Evolutionary conservation across 1,284 basidiomycete genomes (phyloP).

Genomic region (Leccinum subrobustum): DNA sequence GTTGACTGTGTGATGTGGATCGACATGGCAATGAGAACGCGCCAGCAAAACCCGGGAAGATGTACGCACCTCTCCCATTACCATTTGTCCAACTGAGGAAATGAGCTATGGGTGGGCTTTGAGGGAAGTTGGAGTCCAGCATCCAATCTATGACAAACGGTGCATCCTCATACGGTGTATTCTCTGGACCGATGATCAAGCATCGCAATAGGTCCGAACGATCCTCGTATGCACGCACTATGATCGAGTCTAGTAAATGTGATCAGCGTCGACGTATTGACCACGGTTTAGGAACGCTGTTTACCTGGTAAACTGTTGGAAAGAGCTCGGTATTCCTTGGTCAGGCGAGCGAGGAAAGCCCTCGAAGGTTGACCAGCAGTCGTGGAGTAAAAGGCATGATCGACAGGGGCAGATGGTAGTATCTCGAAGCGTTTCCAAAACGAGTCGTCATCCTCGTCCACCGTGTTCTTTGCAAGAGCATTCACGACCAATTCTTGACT

Average conservation of each 20-base stretch:
- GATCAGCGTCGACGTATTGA: constrained; percentile 1
- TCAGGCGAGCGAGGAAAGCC: constrained; percentile 70
- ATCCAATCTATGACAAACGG: constrained; percentile 96
- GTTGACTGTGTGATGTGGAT: constrained; percentile 52
- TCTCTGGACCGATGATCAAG: constrained; percentile 90
- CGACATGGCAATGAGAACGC: constrained; percentile 13
- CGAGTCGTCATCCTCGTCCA: constrained; percentile 32
- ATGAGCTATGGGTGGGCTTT: constrained; percentile 84
- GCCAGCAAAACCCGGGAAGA: constrained; percentile 1
- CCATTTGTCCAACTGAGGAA: constrained; percentile 95
- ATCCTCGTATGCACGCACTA: constrained; percentile 77
- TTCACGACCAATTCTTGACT: constrained; percentile 35
- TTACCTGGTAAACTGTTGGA: constrained; percentile 78
- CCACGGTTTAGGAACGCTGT: constrained; percentile 17
- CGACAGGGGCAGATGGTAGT: constrained; percentile 68
- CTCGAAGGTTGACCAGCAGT: constrained; percentile 64
- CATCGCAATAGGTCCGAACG: constrained; percentile 83
- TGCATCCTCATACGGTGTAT: constrained; percentile 91
- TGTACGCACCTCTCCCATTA: constrained; percentile 74
- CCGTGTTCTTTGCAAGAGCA: constrained; percentile 19
- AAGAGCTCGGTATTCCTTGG: constrained; percentile 83
- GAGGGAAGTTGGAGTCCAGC: constrained; percentile 85
- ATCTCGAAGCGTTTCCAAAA: constrained; percentile 79
- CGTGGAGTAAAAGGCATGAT: constrained; percentile 78
- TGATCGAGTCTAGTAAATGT: constrained; percentile 54